phyloP scores from a whole-genome alignment of 495 filamentous ascomycete species.

The Lophiotrema nucula region DNA sequence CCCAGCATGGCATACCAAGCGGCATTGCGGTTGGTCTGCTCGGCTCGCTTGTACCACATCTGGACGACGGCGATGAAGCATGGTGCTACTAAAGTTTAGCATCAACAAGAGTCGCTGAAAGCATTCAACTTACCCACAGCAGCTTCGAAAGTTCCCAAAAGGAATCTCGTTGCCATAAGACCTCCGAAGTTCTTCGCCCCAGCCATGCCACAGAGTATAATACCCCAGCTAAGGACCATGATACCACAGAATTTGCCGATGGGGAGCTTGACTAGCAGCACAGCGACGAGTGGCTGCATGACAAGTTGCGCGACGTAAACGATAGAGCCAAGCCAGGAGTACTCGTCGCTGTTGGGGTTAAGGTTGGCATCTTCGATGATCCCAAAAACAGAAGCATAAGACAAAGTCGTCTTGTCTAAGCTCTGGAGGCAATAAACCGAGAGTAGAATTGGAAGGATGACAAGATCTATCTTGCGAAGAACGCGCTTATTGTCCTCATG shows the following conservation, averaged over 20 bases:
- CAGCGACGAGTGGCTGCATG: constrained; percentile 38
- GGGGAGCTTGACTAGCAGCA: constrained; percentile 50
- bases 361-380: constrained; percentile 51
- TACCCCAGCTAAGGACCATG: constrained; percentile 38
- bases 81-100: constrained; percentile 45
- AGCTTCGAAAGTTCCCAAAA: constrained; percentile 38
- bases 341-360: constrained; percentile 44
- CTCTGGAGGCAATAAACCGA: constrained; percentile 55
- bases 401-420: constrained; percentile 55
- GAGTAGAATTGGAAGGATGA: constrained; percentile 51
- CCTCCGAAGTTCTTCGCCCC: constrained; percentile 46
- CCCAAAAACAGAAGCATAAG: constrained; percentile 55
- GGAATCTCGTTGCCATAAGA: constrained; percentile 44
- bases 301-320: constrained; percentile 39
- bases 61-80: constrained; percentile 60
- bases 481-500: constrained; percentile 39
- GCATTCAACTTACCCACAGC: constrained; percentile 18
- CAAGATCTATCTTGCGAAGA: constrained; percentile 46
- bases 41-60: constrained; percentile 62
- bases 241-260: constrained; percentile 39
- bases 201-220: constrained; percentile 36
- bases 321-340: constrained; percentile 41
- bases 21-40: constrained; percentile 58
- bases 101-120: constrained; percentile 13
- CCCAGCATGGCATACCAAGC: constrained; percentile 62